These are phyloP conservation scores for Ophiostoma triangulosporum DNA, from an alignment of 2,329 filamentous ascomycete genomes.

Conservation along the genomic window DNA sequence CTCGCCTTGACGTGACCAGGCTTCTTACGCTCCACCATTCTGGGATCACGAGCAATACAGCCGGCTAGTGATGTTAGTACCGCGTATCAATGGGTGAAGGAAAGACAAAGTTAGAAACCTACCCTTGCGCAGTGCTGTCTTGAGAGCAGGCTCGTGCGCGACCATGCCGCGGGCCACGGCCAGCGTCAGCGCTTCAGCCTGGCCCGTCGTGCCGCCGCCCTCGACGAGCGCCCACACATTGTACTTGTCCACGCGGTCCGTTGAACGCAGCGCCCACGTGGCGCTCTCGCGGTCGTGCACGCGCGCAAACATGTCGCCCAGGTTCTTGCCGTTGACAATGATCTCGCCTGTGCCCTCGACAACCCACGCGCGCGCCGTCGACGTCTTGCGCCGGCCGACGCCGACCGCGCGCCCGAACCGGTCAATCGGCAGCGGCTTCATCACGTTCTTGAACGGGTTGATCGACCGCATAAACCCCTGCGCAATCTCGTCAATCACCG, in stretches of 20 bases:
- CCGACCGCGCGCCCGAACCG: slow-evolving; percentile 65
- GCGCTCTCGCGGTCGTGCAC: slow-evolving; percentile 91
- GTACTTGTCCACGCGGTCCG: slow-evolving; percentile 82
- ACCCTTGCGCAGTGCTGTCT: slow-evolving; percentile 80
- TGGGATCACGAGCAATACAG: slow-evolving; percentile 78
- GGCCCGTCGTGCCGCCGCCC: slow-evolving; percentile 85
- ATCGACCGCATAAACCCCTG: slow-evolving; percentile 59
- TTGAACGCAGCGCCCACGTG: slow-evolving; percentile 77
- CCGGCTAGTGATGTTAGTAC: slow-evolving; percentile 49
- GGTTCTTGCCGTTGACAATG: slow-evolving; percentile 76
- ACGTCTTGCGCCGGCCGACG: slow-evolving; percentile 76
- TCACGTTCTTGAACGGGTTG: slow-evolving; percentile 52
- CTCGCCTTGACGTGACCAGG: slow-evolving; percentile 88
- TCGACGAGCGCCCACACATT: slow-evolving; percentile 80
- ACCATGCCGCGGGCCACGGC: slow-evolving; percentile 78
- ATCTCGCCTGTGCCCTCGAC: slow-evolving; percentile 90
- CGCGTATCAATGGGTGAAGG: not conserved
- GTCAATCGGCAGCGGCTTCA: slow-evolving; percentile 56
- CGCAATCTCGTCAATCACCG: slow-evolving; percentile 52
- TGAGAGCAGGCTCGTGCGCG: slow-evolving; percentile 84
- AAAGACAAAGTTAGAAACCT: not conserved
- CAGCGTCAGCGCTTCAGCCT: slow-evolving; percentile 87
- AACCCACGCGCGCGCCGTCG: slow-evolving; percentile 70
- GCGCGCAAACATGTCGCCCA: slow-evolving; percentile 70
- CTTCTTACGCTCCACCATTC: slow-evolving; percentile 96